Conservation (phyloP, 495 filamentous ascomycete genomes). For the Xylaria nigripes region DNA sequence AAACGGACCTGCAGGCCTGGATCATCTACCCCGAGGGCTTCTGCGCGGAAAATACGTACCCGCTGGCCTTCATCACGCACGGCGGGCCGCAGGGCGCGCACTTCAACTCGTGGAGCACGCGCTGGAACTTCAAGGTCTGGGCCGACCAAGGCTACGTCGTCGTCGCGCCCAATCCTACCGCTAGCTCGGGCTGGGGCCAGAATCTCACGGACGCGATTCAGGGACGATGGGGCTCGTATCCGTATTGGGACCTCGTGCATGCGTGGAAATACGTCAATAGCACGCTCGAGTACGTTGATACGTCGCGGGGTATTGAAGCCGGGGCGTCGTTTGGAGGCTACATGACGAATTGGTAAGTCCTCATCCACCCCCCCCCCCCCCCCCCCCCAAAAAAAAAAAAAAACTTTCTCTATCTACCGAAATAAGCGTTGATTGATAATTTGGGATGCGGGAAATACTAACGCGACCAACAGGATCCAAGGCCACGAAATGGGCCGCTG, state of each 20-base stretch:
- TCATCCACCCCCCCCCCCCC: not conserved
- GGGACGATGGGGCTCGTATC: slow-evolving; percentile 47
- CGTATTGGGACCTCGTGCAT: slow-evolving; percentile 43
- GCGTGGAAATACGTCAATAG: slow-evolving; percentile 57
- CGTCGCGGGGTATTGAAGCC: slow-evolving; percentile 53
- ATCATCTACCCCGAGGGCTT: slow-evolving; percentile 64
- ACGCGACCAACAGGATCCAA: slow-evolving; percentile 40
- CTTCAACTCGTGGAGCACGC: slow-evolving; percentile 54
- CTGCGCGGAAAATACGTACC: slow-evolving; percentile 56
- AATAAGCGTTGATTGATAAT: no score
- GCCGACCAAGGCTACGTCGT: slow-evolving; percentile 70
- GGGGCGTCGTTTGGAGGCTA: slow-evolving; percentile 68
- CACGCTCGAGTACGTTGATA: slow-evolving; percentile 53
- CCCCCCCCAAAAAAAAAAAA: not conserved
- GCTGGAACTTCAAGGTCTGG: slow-evolving; percentile 70
- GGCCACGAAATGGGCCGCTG: slow-evolving; percentile 49
- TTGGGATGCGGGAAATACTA: no score
- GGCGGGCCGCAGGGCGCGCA: slow-evolving; percentile 61
- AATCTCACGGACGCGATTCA: slow-evolving; percentile 58
- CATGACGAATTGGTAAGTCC: slow-evolving; percentile 36
- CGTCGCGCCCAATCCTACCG: slow-evolving; percentile 63
- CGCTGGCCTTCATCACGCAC: slow-evolving; percentile 64
- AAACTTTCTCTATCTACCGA: no score
- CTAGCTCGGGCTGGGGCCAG: slow-evolving; percentile 64
- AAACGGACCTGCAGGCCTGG: slow-evolving; percentile 52